These are phyloP conservation scores for Pichia sp. DNA, from an alignment of 1,139 yeast species.

Conservation along the genomic window DNA sequence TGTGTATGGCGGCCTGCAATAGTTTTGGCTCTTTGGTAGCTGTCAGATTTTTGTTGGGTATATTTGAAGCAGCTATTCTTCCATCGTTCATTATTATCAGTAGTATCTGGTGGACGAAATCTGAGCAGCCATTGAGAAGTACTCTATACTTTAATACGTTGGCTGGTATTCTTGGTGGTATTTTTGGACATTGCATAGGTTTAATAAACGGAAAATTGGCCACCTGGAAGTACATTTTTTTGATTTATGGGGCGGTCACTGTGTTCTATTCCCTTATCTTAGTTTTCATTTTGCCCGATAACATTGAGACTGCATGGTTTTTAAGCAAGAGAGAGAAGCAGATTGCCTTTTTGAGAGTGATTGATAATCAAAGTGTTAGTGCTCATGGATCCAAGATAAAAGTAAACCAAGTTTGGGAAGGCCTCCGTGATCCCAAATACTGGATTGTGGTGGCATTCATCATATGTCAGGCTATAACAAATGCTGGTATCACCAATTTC, in stretches of 20 bases:
- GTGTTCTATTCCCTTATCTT: slow-evolving; percentile 47
- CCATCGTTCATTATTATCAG: slow-evolving; percentile 33
- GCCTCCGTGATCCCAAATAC: neutral
- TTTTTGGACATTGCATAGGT: slow-evolving; percentile 25
- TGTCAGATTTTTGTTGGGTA: slow-evolving; percentile 35
- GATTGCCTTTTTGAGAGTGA: slow-evolving; percentile 3
- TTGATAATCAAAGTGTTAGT: slow-evolving; percentile 1
- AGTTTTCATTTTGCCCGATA: slow-evolving; percentile 47
- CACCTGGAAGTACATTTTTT: slow-evolving; percentile 48
- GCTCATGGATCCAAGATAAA: neutral
- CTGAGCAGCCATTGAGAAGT: slow-evolving; percentile 25
- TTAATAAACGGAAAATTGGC: slow-evolving; percentile 25
- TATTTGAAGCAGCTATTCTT: slow-evolving; percentile 32
- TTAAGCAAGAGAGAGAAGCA: slow-evolving; percentile 46
- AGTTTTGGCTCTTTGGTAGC: slow-evolving; percentile 36
- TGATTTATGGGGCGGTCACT: slow-evolving; percentile 47
- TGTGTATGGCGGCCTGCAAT: slow-evolving; percentile 32
- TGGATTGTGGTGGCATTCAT: slow-evolving; percentile 3
- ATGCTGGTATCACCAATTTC: slow-evolving; percentile 5
- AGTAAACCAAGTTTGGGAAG: slow-evolving; percentile 1
- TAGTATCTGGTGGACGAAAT: slow-evolving; percentile 32
- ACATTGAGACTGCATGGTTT: slow-evolving; percentile 52
- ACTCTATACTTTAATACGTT: slow-evolving; percentile 28
- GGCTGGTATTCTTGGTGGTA: slow-evolving; percentile 25
- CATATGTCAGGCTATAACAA: slow-evolving; percentile 3